Evolutionary conservation across 495 filamentous ascomycete species (phyloP).

Genomic region (Elaphomyces granulatus): DNA sequence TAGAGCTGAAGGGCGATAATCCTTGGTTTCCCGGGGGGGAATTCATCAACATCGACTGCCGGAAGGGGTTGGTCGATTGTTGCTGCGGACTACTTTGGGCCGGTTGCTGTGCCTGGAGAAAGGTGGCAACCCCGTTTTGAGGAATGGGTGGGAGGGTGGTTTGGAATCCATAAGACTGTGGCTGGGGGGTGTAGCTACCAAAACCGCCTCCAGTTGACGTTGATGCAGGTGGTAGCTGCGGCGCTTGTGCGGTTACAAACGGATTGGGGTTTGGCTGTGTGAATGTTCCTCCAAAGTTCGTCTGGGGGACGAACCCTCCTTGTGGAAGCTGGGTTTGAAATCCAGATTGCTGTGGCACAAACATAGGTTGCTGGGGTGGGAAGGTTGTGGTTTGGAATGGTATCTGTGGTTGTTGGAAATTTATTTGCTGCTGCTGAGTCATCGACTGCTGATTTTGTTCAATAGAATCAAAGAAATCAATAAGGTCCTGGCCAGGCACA

Average conservation of each 20-base stretch:
- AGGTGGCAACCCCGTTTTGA: constrained; percentile 44
- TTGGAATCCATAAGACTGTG: constrained; percentile 36
- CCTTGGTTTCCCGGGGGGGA: constrained; percentile 29
- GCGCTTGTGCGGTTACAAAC: constrained; percentile 35
- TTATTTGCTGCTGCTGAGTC: constrained; percentile 37
- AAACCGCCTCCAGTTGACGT: constrained; percentile 72
- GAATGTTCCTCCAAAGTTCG: constrained; percentile 28
- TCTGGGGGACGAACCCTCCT: constrained; percentile 3
- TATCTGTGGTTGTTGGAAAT: constrained; percentile 23
- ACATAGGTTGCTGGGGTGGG: constrained; percentile 22
- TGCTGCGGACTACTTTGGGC: constrained; percentile 25
- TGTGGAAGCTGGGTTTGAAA: constrained; percentile 13
- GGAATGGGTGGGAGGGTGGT: constrained; percentile 43
- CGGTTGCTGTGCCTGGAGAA: constrained; percentile 35
- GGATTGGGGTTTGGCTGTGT: constrained; percentile 37
- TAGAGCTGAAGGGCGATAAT: constrained; percentile 5
- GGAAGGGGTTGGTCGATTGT: constrained; percentile 66
- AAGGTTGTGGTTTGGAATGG: constrained; percentile 33
- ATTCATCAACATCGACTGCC: constrained; percentile 64
- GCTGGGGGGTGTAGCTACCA: constrained; percentile 66
- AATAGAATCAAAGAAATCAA: constrained; percentile 98
- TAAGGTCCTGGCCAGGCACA: constrained; percentile 65
- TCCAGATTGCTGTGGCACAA: constrained; percentile 21
- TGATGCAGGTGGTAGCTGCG: constrained; percentile 36
- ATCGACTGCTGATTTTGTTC: constrained; percentile 76